Conservation (phyloP, 192 early-diverging fungal genomes). For the Cetraspora pellucida region DNA sequence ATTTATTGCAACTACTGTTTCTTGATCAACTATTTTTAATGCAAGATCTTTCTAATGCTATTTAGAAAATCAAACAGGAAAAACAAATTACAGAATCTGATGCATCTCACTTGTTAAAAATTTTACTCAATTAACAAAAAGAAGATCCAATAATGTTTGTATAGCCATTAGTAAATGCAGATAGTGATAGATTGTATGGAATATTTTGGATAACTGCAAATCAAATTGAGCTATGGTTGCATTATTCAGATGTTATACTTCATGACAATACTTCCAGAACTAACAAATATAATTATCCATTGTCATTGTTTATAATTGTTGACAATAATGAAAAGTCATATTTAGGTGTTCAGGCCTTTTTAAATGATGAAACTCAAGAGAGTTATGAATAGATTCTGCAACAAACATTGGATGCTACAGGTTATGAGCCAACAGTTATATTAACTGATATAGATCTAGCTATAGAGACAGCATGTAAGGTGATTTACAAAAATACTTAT, state of each 20-base stretch:
- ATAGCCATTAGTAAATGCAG: background rate
- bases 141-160: background rate
- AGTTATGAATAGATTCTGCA: constrained; percentile 1
- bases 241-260: background rate
- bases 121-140: background rate
- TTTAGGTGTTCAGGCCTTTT: background rate
- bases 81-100: background rate
- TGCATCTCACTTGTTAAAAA: background rate
- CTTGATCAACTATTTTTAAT: background rate
- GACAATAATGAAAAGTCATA: background rate
- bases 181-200: background rate
- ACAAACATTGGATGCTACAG: background rate
- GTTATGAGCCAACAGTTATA: background rate
- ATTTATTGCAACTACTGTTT: background rate
- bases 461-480: background rate
- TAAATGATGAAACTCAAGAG: constrained; percentile 12
- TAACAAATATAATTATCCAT: background rate
- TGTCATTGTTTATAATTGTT: background rate
- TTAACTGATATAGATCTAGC: constrained; percentile 5
- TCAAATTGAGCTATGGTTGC: background rate
- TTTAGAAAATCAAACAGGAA: constrained; percentile 3
- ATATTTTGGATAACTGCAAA: constrained; percentile 1
- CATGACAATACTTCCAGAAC: constrained; percentile 5
- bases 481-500: background rate
- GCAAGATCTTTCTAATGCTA: background rate